Percentiles rank a stretch among this genome's conserved stretches.
Evolutionary conservation across 2,329 filamentous ascomycete genomes (phyloP).

Genomic region (Lachnellula suecica): DNA sequence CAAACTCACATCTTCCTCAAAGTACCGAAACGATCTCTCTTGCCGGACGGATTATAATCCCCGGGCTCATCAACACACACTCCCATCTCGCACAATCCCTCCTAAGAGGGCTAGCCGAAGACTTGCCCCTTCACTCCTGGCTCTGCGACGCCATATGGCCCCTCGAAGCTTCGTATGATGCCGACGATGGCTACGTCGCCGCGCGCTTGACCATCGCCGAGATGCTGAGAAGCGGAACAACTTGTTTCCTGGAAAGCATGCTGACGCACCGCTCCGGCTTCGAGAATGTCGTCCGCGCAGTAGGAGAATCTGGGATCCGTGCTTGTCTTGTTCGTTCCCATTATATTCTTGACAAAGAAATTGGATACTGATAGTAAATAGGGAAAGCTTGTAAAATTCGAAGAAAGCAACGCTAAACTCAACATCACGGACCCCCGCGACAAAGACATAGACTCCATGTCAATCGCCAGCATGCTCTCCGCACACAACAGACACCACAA

Average conservation of each 20-base stretch:
- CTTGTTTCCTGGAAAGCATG: constrained; percentile 53
- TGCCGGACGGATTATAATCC: constrained; percentile 45
- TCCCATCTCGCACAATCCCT: constrained; percentile 50
- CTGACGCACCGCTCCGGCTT: constrained; percentile 46
- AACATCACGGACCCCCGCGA: constrained; percentile 37
- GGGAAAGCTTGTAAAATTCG: constrained; percentile 39
- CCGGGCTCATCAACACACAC: constrained; percentile 50
- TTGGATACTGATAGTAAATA: too few species aligned
- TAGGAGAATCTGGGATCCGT: constrained; percentile 43
- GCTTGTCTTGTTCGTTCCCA: constrained; percentile 31
- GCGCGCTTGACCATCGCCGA: constrained; percentile 48
- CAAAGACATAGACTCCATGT: constrained; percentile 37
- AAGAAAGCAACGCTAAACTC: constrained; percentile 34
- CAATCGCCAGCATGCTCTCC: constrained; percentile 31
- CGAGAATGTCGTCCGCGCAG: constrained; percentile 42
- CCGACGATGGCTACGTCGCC: constrained; percentile 48
- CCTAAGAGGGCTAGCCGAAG: constrained; percentile 46
- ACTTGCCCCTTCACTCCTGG: constrained; percentile 49
- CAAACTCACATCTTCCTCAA: constrained; percentile 5
- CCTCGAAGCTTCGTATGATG: constrained; percentile 43
- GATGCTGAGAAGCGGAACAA: constrained; percentile 50
- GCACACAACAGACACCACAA: constrained; percentile 38
- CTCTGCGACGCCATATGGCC: constrained; percentile 51
- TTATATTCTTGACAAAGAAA: neutral
- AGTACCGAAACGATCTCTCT: constrained; percentile 36